Evolutionary conservation across 1,284 basidiomycete genomes (phyloP), one percentile per base, ranked within the genome.

Genomic region (Exobasidium cylindrosporum): DNA sequence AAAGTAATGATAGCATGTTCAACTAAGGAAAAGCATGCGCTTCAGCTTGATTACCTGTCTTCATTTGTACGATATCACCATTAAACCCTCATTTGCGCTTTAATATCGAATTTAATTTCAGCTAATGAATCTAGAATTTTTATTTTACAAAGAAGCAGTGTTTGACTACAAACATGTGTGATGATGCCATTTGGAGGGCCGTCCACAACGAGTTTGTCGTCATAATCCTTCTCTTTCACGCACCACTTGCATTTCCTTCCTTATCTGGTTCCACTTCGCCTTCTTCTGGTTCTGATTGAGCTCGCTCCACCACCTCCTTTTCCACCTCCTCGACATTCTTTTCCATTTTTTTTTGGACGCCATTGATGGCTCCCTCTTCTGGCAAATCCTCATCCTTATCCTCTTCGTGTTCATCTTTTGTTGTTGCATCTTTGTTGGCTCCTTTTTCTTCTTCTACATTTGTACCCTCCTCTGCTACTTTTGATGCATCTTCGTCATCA

Each of bases 201-300:
- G n/a, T n/a, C n/a, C n/a, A n/a, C n/a, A n/a, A n/a, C n/a, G n/a
- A n/a, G n/a, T n/a, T n/a, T n/a, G n/a, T n/a, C n/a, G n/a, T n/a
- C n/a, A n/a, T n/a, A n/a, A n/a, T n/a, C n/a, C n/a, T n/a, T n/a
- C 35, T 17, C 35, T 7, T 13, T 28, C n/a, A 6, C 17, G 26
- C 47, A 50, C 47, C 26, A 6, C 21, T 45, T 17, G 43, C 43
- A 45, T 17, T 11, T 17, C 3, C 4, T 11, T 45, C 5, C 14
- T 4, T 24, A 23, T 24, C 5, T 5, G n/a, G 29, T 55, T 26
- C 4, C 13, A 55, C 53, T 29, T 55, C 61, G 10, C 44, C 28
- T 10, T 60, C 44, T 28, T 30, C 58, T 24, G 35, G 32, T 45
- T 62, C 47, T 11, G 56, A 58, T 7, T 57, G 32, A 44, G 53